These are phyloP conservation scores for Aphanomyces euteiches DNA, from an alignment of 352 stramenopile genomes.

Conservation along the genomic window DNA sequence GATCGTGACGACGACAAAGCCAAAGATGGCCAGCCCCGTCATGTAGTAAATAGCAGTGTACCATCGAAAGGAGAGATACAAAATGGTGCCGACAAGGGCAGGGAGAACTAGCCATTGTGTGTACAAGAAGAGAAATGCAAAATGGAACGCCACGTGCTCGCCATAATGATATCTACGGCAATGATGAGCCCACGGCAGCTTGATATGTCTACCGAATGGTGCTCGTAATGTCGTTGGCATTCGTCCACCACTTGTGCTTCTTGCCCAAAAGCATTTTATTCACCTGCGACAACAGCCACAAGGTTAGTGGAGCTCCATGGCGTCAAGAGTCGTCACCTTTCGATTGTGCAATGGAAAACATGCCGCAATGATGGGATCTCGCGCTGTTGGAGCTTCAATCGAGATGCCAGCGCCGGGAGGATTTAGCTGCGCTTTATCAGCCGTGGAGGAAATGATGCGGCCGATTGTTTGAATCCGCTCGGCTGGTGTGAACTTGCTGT, in stretches of 20 bases:
- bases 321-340: neutral
- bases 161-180: constrained; percentile 78
- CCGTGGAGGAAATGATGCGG: constrained; percentile 79
- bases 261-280: constrained; percentile 68
- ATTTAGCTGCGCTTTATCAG: constrained; percentile 64
- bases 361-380: constrained; percentile 66
- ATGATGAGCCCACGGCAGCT: too few species aligned
- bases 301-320: neutral
- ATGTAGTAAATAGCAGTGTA: constrained; percentile 71
- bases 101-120: constrained; percentile 72
- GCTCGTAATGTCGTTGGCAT: constrained; percentile 76
- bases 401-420: constrained; percentile 73
- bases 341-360: constrained; percentile 85
- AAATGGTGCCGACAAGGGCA: constrained; percentile 47
- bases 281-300: constrained; percentile 36
- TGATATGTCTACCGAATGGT: constrained; percentile 53
- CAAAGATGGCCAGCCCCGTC: constrained; percentile 72
- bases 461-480: constrained; percentile 82
- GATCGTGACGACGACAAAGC: constrained; percentile 65
- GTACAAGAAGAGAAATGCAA: constrained; percentile 82
- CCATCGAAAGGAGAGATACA: constrained; percentile 74
- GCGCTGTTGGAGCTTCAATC: constrained; percentile 69
- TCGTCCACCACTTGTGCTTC: constrained; percentile 67
- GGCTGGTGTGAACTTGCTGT: constrained; percentile 74
- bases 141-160: constrained; percentile 82